These are phyloP conservation scores for Dentipellis sp. DNA, from an alignment of 768 basidiomycete genomes.

Conservation along the genomic window DNA sequence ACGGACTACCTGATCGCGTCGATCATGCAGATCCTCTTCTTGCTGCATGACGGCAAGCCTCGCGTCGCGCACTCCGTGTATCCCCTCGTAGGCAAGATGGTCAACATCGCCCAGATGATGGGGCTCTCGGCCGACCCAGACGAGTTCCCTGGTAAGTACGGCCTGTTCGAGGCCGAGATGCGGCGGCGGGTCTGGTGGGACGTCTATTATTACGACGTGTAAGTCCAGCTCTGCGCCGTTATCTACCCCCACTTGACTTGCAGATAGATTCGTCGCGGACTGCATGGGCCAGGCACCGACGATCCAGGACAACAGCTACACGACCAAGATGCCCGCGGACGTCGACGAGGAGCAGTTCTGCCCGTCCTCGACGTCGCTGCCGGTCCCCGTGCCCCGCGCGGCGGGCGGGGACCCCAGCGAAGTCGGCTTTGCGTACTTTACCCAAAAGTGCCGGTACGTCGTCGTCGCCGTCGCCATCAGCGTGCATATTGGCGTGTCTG, in stretches of 20 bases:
- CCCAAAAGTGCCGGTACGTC: conserved; percentile 50
- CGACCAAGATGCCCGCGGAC: conserved; percentile 45
- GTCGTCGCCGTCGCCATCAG: conserved; percentile 4
- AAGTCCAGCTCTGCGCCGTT: conserved; percentile 20
- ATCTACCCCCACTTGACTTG: neutral
- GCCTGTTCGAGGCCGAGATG: conserved; percentile 41
- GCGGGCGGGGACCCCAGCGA: conserved; percentile 18
- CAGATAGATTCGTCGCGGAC: conserved; percentile 57
- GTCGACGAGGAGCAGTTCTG: conserved; percentile 47
- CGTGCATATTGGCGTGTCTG: neutral
- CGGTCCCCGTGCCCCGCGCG: conserved; percentile 23
- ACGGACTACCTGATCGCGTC: conserved; percentile 52
- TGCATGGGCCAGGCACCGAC: conserved; percentile 54
- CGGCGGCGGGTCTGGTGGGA: conserved; percentile 71
- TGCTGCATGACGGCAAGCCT: conserved; percentile 42
- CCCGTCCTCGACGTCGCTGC: conserved; percentile 35
- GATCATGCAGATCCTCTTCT: conserved; percentile 44
- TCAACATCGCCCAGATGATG: conserved; percentile 55
- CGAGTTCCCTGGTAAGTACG: conserved; percentile 37
- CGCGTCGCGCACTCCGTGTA: conserved; percentile 32
- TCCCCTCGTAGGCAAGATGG: conserved; percentile 54
- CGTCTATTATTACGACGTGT: conserved; percentile 71
- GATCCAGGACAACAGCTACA: conserved; percentile 45
- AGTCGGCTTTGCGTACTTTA: conserved; percentile 37
- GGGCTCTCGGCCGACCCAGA: conserved; percentile 55